A percentile compares a stretch with the other conserved stretches of the same genome.
These are phyloP conservation scores for Amoebophrya sp. DNA, from an alignment of 169 alveolate species.

Conservation along the genomic window DNA sequence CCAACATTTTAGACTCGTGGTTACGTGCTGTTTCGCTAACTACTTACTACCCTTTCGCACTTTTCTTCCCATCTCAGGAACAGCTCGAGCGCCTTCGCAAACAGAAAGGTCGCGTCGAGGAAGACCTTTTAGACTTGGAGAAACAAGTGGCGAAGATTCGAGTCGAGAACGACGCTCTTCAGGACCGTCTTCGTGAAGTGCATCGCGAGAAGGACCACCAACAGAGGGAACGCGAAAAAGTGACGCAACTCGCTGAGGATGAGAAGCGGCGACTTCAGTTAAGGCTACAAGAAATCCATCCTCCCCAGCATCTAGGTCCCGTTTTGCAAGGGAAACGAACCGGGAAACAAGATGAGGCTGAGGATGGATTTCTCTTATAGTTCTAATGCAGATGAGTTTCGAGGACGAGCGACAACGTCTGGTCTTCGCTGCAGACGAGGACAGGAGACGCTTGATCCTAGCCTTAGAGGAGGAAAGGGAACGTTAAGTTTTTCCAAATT, in stretches of 20 bases:
- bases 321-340: no score
- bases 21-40: no score
- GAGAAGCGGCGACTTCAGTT: background rate
- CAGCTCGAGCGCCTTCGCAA: background rate
- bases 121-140: background rate
- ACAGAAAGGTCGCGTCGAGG: background rate
- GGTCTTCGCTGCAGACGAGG: background rate
- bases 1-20: no score
- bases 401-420: background rate
- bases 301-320: no score
- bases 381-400: background rate
- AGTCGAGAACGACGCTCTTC: background rate
- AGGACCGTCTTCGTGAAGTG: background rate
- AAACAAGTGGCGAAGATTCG: background rate
- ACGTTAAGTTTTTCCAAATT: no score
- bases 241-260: background rate
- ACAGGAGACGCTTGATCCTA: background rate
- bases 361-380: no score
- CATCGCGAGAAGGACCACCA: background rate
- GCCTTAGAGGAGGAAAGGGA: no score
- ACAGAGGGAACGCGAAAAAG: background rate
- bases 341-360: no score
- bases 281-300: no score
- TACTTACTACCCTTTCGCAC: no score
- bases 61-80: no score